Base-by-base conservation (phyloP, 768 basidiomycete genomes). In the Lactarius psammicola region DNA sequence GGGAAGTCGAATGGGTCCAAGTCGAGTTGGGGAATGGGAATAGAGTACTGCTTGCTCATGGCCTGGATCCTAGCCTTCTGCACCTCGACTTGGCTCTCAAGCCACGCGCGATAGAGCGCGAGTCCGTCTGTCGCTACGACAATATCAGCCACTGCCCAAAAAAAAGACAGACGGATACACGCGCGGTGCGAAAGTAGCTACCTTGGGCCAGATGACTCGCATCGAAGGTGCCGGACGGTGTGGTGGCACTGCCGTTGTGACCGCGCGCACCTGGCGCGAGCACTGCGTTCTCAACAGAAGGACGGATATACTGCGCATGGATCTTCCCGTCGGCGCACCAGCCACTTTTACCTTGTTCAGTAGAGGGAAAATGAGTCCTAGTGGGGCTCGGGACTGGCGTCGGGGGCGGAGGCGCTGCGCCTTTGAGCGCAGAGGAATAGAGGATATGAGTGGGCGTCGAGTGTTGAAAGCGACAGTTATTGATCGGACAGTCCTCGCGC, bases 1-100 rank as follows among this genome's bases (percentile, higher is more conserved):
- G 40, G 38, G 17, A 55, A 10, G 3, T 54, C 33, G 53, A 58
- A 58, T 1, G 56, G 8, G 18, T 62, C 53, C 38, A 15, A n/a
- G 17, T 63, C 57, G 6, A 67, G 61, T 33, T 67, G 42, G 8
- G 56, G 66, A 28, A 67, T 23, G 15, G 66, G 66, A 13, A 67
- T 59, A n/a, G 56, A 53, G 42, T 28, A 63, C 13, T 55, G 20
- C 5, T 26, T 34, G 57, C 66, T 59, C 66, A 67, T 67, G 0
- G 49, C 56, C 20, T 31, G 38, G 20, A 67, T 58, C 28, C 9
- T 67, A 5, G 61, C 61, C 40, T 59, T 63, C 42, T 67, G 66
- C 4, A 17, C 51, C 26, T 33, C 31, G 30, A 67, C 26, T 30
- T 59, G 56, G 13, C 31, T 28, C 20, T 59, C 30, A 26, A 67